Percentiles rank a stretch among this genome's conserved stretches.
Conservation (phyloP, 1,284 basidiomycete species). For the Cutaneotrichosporon cavernicola region DNA sequence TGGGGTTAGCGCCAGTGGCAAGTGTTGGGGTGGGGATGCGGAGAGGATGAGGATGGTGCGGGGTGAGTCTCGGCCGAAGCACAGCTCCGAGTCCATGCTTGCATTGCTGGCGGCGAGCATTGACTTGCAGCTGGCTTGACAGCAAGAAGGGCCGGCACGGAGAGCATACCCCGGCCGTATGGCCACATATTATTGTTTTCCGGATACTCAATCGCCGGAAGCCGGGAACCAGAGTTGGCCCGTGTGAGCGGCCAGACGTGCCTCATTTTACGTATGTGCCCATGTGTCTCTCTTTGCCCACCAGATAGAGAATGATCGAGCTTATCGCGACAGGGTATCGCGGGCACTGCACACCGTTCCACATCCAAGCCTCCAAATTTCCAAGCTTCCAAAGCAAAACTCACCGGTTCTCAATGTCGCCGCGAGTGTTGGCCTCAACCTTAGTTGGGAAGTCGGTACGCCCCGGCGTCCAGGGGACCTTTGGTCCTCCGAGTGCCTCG, state of each 20-base stretch:
- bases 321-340: not conserved
- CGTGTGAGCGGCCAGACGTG: not conserved
- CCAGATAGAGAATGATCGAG: not conserved
- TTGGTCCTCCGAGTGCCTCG: conserved; percentile 57
- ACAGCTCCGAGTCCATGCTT: not conserved
- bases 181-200: not conserved
- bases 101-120: not conserved
- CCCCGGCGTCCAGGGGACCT: conserved; percentile 56
- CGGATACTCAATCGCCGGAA: not conserved
- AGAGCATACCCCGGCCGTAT: too few species aligned
- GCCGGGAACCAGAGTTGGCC: not conserved
- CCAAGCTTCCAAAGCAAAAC: not conserved
- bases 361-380: too few species aligned
- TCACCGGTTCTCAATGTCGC: conserved; percentile 44
- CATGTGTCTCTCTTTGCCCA: not conserved
- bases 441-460: conserved; percentile 55
- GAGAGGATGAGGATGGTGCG: not conserved
- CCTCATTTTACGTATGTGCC: not conserved
- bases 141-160: not conserved
- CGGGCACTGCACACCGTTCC: not conserved
- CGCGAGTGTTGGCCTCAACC: conserved; percentile 49
- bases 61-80: not conserved
- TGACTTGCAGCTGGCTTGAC: not conserved
- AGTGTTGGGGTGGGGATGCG: not conserved
- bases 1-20: not conserved